phyloP scores from a whole-genome alignment of 2,329 filamentous ascomycete species.

The Scedosporium dehoogii region DNA sequence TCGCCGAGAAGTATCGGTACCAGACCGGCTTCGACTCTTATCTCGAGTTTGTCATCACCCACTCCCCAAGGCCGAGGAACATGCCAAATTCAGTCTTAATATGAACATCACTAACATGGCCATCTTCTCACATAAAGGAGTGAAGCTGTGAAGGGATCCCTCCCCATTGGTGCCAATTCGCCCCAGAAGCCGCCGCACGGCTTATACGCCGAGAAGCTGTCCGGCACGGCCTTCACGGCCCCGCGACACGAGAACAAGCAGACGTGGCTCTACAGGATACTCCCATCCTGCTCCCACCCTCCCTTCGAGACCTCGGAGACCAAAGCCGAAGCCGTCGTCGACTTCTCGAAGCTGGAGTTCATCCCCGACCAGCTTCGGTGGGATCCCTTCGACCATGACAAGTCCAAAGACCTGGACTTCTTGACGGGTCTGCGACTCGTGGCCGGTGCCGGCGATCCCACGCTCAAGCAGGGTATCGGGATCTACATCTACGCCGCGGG shows the following conservation, averaged over 20 bases:
- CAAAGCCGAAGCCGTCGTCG: slow-evolving; percentile 15
- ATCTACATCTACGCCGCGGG: slow-evolving; percentile 69
- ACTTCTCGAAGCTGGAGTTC: slow-evolving; percentile 47
- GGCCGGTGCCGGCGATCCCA: slow-evolving; percentile 67
- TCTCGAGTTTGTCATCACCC: slow-evolving; percentile 51
- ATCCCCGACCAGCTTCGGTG: slow-evolving; percentile 76
- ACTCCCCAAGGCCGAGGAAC: too few relatives aligned
- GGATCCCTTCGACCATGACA: slow-evolving; percentile 64
- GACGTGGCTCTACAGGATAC: slow-evolving; percentile 62
- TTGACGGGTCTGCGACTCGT: slow-evolving; percentile 53
- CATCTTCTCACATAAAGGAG: slow-evolving; percentile 37
- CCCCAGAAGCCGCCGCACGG: slow-evolving; percentile 72
- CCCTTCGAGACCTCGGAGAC: slow-evolving; percentile 37
- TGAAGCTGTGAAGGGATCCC: slow-evolving; percentile 64
- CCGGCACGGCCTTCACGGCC: slow-evolving; percentile 62
- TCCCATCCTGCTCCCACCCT: slow-evolving; percentile 53
- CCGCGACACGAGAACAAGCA: slow-evolving; percentile 60
- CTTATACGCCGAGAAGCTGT: slow-evolving; percentile 73
- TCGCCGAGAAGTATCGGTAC: slow-evolving; percentile 57
- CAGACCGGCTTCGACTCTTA: slow-evolving; percentile 70
- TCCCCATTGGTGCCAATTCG: slow-evolving; percentile 69
- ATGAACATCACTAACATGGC: neutral
- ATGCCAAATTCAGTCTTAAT: too few relatives aligned
- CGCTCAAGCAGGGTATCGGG: slow-evolving; percentile 63
- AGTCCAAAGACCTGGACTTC: slow-evolving; percentile 36